A percentile compares a stretch with the other conserved stretches of the same genome.
phyloP scores from a whole-genome alignment of 2,329 filamentous ascomycete species.

The Aspergillus oerlinghausenensis region DNA sequence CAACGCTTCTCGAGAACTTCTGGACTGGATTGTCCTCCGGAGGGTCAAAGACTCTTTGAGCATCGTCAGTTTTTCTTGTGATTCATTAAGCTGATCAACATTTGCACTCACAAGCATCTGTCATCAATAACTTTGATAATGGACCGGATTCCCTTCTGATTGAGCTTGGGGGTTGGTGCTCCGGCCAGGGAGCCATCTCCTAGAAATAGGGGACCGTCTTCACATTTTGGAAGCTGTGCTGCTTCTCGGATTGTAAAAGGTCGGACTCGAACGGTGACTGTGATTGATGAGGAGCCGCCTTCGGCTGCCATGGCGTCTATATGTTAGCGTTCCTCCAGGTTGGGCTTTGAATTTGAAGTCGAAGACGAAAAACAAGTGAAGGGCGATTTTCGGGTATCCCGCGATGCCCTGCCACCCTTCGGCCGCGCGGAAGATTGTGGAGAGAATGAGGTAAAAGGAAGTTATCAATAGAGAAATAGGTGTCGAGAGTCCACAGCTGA shows the following conservation, averaged over 20 bases:
- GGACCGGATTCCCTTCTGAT: constrained; percentile 78
- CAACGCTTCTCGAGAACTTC: constrained; percentile 75
- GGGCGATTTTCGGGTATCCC: constrained; percentile 16
- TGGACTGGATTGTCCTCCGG: constrained; percentile 92
- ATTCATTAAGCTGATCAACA: background rate
- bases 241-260: constrained; percentile 84
- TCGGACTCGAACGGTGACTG: constrained; percentile 56
- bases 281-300: constrained; percentile 47
- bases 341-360: constrained; percentile 8
- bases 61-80: constrained; percentile 14
- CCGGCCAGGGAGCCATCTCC: constrained; percentile 94
- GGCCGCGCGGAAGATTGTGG: constrained; percentile 9
- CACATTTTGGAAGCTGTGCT: constrained; percentile 70
- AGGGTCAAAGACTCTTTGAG: constrained; percentile 81
- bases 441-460: constrained; percentile 10
- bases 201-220: constrained; percentile 88
- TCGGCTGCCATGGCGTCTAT: constrained; percentile 36
- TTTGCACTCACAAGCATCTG: constrained; percentile 73
- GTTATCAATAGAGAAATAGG: background rate
- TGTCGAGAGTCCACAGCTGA: constrained; percentile 5
- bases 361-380: constrained; percentile 9
- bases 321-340: constrained; percentile 17
- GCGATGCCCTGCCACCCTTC: constrained; percentile 17
- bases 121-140: constrained; percentile 97
- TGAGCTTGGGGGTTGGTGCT: constrained; percentile 75